Evolutionary conservation across 768 basidiomycete species (phyloP).

Genomic region (Psilocybe cubensis): DNA sequence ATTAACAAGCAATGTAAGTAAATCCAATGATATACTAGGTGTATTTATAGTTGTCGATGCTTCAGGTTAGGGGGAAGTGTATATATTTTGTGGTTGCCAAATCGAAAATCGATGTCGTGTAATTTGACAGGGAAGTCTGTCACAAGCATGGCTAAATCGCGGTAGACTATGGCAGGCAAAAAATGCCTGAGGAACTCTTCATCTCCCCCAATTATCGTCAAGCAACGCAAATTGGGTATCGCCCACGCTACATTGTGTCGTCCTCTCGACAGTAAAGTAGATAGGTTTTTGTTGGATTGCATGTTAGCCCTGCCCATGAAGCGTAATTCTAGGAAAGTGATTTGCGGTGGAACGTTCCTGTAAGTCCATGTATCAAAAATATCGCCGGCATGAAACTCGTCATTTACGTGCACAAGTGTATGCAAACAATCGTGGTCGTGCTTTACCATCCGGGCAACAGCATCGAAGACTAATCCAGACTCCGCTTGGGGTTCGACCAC

Average conservation of each 20-base stretch:
- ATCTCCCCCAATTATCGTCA: conserved; percentile 10
- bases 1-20: background rate
- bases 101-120: background rate
- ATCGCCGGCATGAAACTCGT: conserved; percentile 20
- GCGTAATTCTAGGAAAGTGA: conserved; percentile 22
- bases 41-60: background rate
- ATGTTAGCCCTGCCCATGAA: background rate
- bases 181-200: conserved; percentile 5
- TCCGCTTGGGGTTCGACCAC: background rate
- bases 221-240: conserved; percentile 6
- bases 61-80: background rate
- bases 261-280: background rate
- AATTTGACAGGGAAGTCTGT: conserved; percentile 1
- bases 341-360: conserved; percentile 20
- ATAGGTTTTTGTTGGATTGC: background rate
- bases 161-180: background rate
- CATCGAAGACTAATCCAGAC: background rate
- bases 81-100: background rate
- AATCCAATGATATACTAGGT: background rate
- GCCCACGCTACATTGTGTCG: background rate
- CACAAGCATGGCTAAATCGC: background rate
- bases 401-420: conserved; percentile 23
- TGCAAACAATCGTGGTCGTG: conserved; percentile 20
- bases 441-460: background rate
- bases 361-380: conserved; percentile 24